These are phyloP conservation scores for Lipomyces yamadae DNA, from an alignment of 805 yeast genomes.

Conservation along the genomic window DNA sequence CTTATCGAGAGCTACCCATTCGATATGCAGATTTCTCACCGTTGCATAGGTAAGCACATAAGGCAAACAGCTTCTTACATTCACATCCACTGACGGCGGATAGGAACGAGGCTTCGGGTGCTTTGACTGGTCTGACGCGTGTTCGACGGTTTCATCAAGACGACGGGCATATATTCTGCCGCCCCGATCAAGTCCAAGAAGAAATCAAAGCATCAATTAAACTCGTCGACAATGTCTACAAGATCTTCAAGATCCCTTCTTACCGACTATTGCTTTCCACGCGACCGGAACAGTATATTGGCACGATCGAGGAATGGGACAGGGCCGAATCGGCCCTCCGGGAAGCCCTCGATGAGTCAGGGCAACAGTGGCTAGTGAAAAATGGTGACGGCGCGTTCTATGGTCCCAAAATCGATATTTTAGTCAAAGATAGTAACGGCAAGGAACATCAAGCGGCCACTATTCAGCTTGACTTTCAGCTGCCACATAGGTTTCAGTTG, in stretches of 20 bases:
- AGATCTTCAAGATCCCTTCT: slow-evolving; percentile 83
- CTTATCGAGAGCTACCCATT: slow-evolving; percentile 97
- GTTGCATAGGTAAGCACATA: slow-evolving; percentile 64
- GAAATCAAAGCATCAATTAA: slow-evolving; percentile 87
- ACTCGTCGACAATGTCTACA: slow-evolving; percentile 82
- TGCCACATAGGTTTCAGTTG: slow-evolving; percentile 90
- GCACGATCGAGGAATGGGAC: slow-evolving; percentile 94
- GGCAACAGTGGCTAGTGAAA: slow-evolving; percentile 91
- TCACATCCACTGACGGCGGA: not conserved
- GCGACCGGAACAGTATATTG: slow-evolving; percentile 95
- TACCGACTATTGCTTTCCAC: slow-evolving; percentile 97
- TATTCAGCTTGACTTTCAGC: slow-evolving; percentile 97
- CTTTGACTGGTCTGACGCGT: slow-evolving; percentile 91
- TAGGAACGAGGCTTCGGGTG: slow-evolving; percentile 89
- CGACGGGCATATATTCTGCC: slow-evolving; percentile 98
- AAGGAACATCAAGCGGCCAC: slow-evolving; percentile 99
- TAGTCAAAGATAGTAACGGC: slow-evolving; percentile 89
- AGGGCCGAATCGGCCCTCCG: slow-evolving; percentile 85
- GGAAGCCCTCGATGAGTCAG: slow-evolving; percentile 80
- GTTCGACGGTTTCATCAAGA: slow-evolving; percentile 99
- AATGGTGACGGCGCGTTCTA: slow-evolving; percentile 97
- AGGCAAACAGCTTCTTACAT: not conserved
- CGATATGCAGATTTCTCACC: slow-evolving; percentile 99
- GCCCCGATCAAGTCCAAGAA: slow-evolving; percentile 82
- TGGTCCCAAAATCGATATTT: slow-evolving; percentile 97